These are phyloP conservation scores for Fraxinus angustifolia DNA, from an alignment of 305 asterid species.

Conservation along the genomic window DNA sequence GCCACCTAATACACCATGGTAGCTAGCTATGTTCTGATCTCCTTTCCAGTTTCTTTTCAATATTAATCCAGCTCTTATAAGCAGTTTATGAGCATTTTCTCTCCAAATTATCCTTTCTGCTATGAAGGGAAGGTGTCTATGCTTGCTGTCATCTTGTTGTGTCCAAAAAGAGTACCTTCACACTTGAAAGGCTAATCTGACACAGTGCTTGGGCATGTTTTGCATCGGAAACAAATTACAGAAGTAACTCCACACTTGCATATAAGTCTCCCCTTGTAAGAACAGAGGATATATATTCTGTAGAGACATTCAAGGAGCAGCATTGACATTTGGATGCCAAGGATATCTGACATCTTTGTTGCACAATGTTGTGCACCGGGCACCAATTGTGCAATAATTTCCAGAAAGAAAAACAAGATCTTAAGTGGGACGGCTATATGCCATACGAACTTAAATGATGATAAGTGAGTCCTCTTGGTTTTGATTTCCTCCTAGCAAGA, in stretches of 20 bases:
- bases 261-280: background rate
- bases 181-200: background rate
- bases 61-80: background rate
- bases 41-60: background rate
- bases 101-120: background rate
- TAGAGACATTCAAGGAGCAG: no score
- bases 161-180: background rate
- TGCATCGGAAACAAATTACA: background rate
- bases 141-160: background rate
- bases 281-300: background rate
- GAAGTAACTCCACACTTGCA: background rate
- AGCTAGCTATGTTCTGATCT: background rate
- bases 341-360: no score
- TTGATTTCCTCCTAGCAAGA: background rate
- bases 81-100: background rate
- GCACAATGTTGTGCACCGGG: no score
- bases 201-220: background rate
- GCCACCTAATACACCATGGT: background rate
- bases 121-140: background rate
- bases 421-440: background rate
- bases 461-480: background rate
- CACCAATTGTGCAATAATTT: background rate
- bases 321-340: no score
- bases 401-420: background rate
- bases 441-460: background rate